These are phyloP conservation scores for Fraxinus greggii DNA, from an alignment of 305 asterid species.

Conservation along the genomic window DNA sequence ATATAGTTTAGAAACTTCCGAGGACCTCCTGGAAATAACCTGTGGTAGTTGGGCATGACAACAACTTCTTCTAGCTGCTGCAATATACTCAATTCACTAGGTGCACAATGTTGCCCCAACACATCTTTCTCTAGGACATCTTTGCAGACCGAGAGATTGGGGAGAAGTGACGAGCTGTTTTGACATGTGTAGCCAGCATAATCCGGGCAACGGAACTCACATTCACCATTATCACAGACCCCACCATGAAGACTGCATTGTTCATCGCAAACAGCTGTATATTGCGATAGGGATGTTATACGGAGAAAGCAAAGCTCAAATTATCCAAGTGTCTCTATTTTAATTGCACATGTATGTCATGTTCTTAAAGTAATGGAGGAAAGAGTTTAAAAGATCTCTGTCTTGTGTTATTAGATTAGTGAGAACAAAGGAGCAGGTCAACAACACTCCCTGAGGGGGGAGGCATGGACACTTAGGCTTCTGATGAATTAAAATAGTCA, in stretches of 20 bases:
- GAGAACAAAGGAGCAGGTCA: background rate
- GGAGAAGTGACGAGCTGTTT: conserved; percentile 82
- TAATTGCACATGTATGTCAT: background rate
- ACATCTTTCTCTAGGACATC: conserved; percentile 68
- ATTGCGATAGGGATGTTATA: background rate
- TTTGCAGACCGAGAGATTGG: conserved; percentile 82
- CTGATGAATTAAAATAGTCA: background rate
- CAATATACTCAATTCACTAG: conserved; percentile 78
- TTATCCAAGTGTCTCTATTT: background rate
- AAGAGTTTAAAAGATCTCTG: background rate
- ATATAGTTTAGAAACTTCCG: conserved; percentile 81
- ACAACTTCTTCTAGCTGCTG: conserved; percentile 98
- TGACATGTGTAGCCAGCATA: conserved; percentile 99
- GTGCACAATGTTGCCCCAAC: conserved; percentile 91
- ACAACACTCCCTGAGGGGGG: background rate
- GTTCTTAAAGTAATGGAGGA: background rate
- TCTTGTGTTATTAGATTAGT: background rate
- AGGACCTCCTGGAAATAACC: conserved; percentile 93
- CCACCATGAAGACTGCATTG: conserved; percentile 99
- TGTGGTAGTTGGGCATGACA: conserved; percentile 97
- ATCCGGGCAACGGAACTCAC: conserved; percentile 98
- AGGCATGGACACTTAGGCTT: background rate
- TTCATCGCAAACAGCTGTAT: conserved; percentile 83
- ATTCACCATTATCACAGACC: conserved; percentile 90
- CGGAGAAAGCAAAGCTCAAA: background rate